Base-by-base conservation (phyloP, 2,329 filamentous ascomycete genomes). In the Hypoxylon sp. region DNA sequence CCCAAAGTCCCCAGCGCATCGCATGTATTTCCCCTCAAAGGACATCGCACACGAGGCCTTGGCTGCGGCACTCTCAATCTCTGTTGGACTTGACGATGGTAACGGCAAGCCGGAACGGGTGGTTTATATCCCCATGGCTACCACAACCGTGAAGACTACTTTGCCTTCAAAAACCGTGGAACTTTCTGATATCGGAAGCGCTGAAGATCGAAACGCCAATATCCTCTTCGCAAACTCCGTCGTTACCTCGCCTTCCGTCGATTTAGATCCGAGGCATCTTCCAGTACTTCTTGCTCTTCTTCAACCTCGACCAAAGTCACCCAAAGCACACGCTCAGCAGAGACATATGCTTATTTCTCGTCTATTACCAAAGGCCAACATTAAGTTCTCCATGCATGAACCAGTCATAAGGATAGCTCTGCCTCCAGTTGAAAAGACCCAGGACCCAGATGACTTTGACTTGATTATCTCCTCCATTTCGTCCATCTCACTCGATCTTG, bases 321-420 rank as follows among this genome's bases (percentile, higher is more conserved):
- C 76, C 75, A 81, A 76, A 72, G 75, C 79, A 17, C 80, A 81
- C n/a, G 79, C 78, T 50, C 80, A 84, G 64, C 84, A 83, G 71
- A 85, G 83, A 43, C 87, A 94, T 72, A 86, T 89, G 59, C 82
- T 99, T 34, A 91, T 99, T 30, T 97, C 95, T 13, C 89, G 93
- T n/a, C 86, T 98, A 2, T 84, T 99, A 7, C 96, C 96, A 1
- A 98, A 98, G 81, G 92, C 95, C 0, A 97, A 88, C 75, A 91
- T 98, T 79, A 99, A 98, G 76, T 90, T 98, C 43, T 98, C 96
- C 0, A 92, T 99, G 80, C 96, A 99, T 75, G 96, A 99, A 77
- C 96, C 96, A 1, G 97, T 99, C 14, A 79, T 98, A 69, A 90
- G 97, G 73, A 94, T 99, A 70, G 90, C 94, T 6, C 83, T 99